These are phyloP conservation scores for Fusarium cicatricum DNA, from an alignment of 2,329 filamentous ascomycete genomes.

Conservation along the genomic window DNA sequence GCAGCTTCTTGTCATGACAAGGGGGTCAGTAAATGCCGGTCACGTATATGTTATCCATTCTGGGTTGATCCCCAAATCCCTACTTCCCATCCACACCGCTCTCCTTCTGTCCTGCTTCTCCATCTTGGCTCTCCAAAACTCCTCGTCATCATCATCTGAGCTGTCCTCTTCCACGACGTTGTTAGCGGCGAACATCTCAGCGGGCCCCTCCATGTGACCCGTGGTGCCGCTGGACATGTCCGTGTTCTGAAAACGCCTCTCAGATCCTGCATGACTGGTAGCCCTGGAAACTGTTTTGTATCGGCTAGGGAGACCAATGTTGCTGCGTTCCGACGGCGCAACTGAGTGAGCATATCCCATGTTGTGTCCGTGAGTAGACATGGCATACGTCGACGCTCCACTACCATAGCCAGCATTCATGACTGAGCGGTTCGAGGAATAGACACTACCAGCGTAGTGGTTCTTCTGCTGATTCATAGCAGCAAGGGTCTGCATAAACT, in stretches of 20 bases:
- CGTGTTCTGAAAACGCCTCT: neutral
- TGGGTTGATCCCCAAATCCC: neutral
- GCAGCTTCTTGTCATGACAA: no score
- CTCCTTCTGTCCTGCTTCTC: slow-evolving; percentile 23
- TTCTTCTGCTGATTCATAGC: slow-evolving; percentile 10
- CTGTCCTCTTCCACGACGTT: neutral
- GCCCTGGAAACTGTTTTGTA: slow-evolving; percentile 25
- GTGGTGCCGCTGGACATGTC: neutral
- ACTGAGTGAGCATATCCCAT: slow-evolving; percentile 16
- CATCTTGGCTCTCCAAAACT: slow-evolving; percentile 15
- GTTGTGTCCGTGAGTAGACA: slow-evolving; percentile 4
- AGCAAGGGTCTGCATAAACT: slow-evolving; percentile 17
- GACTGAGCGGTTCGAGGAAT: no score
- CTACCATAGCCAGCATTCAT: neutral
- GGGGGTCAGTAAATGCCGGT: no score
- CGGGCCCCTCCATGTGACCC: neutral
- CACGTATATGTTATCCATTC: neutral
- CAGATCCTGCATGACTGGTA: neutral
- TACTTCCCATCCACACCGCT: slow-evolving; percentile 16
- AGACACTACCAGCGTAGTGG: neutral
- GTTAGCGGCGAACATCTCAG: neutral
- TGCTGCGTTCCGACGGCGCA: slow-evolving; percentile 27
- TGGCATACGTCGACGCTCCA: neutral
- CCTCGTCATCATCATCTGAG: neutral
- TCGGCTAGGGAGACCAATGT: slow-evolving; percentile 24